A percentile compares a stretch with the other conserved stretches of the same genome.
These are phyloP conservation scores for Gomphus bonarii DNA, from an alignment of 1,284 basidiomycete species.

Conservation along the genomic window DNA sequence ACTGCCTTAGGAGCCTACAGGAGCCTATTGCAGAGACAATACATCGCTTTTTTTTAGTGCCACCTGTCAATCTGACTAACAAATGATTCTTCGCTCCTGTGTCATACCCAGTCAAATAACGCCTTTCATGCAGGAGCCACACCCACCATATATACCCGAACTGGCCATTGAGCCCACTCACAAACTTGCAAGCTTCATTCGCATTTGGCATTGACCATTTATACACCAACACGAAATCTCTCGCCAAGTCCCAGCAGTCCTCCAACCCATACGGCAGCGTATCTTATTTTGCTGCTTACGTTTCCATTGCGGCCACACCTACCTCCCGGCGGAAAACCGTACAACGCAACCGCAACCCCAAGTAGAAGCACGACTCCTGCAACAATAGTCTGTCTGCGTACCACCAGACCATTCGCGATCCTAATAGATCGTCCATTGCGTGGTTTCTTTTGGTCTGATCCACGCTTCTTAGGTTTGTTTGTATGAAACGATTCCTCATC, in stretches of 20 bases:
- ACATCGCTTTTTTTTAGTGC: too few species aligned
- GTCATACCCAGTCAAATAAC: too few species aligned
- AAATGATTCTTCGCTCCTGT: too few species aligned
- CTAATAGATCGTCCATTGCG: slow-evolving; percentile 20
- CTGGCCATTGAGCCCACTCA: too few species aligned
- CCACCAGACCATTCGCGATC: slow-evolving; percentile 14
- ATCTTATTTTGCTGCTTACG: background rate
- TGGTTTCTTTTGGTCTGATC: slow-evolving; percentile 13
- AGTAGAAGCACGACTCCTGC: slow-evolving; percentile 55
- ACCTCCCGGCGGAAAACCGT: slow-evolving; percentile 18
- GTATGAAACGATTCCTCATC: slow-evolving; percentile 12
- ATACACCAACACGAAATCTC: slow-evolving; percentile 1
- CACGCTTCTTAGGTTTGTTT: slow-evolving; percentile 6
- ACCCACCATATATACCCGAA: too few species aligned
- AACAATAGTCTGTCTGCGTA: slow-evolving; percentile 37
- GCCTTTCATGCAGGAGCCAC: too few species aligned
- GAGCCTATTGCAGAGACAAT: too few species aligned
- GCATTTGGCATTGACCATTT: background rate
- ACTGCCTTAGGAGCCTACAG: too few species aligned
- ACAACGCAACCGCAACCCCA: slow-evolving; percentile 56
- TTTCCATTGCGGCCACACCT: background rate
- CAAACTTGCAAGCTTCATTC: background rate
- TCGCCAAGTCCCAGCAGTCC: slow-evolving; percentile 3
- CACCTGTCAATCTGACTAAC: too few species aligned
- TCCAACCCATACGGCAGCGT: background rate